Evolutionary conservation across 139 green algal species (phyloP), one percentile per base, ranked within the genome.

Genomic region (Auxenochlorella pyrenoidosa): DNA sequence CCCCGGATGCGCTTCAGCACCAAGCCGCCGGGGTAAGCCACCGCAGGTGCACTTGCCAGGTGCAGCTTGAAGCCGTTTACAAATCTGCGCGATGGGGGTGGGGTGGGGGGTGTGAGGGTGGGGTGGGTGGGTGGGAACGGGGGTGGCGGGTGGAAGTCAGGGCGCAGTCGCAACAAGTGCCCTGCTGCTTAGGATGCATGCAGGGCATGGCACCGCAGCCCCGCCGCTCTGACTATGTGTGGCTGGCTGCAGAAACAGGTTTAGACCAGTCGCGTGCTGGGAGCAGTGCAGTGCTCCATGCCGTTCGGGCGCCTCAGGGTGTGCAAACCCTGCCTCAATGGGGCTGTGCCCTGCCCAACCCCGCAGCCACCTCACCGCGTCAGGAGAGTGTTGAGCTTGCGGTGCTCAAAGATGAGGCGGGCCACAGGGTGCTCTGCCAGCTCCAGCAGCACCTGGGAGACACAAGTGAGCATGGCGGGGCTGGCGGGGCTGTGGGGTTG

Each of bases 311-410:
- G n/a, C n/a, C n/a, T n/a, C n/a, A n/a, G n/a, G n/a, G n/a, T n/a
- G n/a, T n/a, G n/a, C n/a, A n/a, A n/a, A n/a, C n/a, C n/a, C n/a
- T n/a, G n/a, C n/a, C n/a, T n/a, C n/a, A n/a, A n/a, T n/a, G n/a
- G n/a, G n/a, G n/a, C n/a, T n/a, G 18, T 3, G 4, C 71, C 13
- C 30, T 26, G 38, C 10, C 40, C 10, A 59, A 1, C 72, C 24
- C 72, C 0, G 72, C 34, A 30, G n/a, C 36, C 70, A 1, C 36
- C 63, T 51, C 93, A 95, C 71, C 86, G 85, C 12, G 68, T 88
- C 18, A 93, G 88, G 36, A 96, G 86, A 88, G 96, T 97, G 44
- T 36, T 73, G 1, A 96, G 82, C 60, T 87, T 95, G 75, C 95
- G 88, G 89, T 95, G 89, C 86, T 97, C 92, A 78, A 93, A 79